These are phyloP conservation scores for Phytophthora pini DNA, from an alignment of 352 stramenopile species.

Conservation along the genomic window DNA sequence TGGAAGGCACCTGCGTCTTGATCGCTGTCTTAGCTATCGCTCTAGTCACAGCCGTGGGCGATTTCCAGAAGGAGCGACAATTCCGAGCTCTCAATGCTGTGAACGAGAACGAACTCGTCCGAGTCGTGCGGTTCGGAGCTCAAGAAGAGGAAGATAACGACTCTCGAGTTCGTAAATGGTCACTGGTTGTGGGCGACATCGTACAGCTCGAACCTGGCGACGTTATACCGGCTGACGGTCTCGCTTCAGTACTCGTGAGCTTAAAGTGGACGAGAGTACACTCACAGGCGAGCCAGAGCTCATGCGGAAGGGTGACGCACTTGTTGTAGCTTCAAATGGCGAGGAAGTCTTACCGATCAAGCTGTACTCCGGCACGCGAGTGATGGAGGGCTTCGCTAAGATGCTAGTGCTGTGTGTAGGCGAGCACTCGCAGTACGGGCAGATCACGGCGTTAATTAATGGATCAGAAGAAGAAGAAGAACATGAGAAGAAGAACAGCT, in stretches of 20 bases:
- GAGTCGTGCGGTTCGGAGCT: slow-evolving; percentile 56
- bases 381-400: slow-evolving; percentile 85
- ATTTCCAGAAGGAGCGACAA: slow-evolving; percentile 92
- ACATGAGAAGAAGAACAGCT: neutral
- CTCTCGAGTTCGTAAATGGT: slow-evolving; percentile 57
- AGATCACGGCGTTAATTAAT: slow-evolving; percentile 81
- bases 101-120: slow-evolving; percentile 74
- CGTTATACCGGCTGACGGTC: slow-evolving; percentile 84
- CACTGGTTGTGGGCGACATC: slow-evolving; percentile 90
- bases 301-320: slow-evolving; percentile 65
- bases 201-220: slow-evolving; percentile 79
- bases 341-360: slow-evolving; percentile 11
- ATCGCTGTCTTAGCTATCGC: slow-evolving; percentile 90
- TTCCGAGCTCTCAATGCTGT: slow-evolving; percentile 82
- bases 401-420: slow-evolving; percentile 94
- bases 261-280: slow-evolving; percentile 87
- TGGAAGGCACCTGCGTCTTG: slow-evolving; percentile 77
- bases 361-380: slow-evolving; percentile 90
- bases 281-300: slow-evolving; percentile 91
- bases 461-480: slow-evolving; percentile 23
- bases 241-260: slow-evolving; percentile 77
- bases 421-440: slow-evolving; percentile 87
- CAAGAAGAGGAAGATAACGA: slow-evolving; percentile 17
- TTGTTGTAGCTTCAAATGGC: slow-evolving; percentile 46
- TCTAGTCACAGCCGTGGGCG: slow-evolving; percentile 84